Evolutionary conservation across 768 basidiomycete species (phyloP), one percentile per base, ranked within the genome.

Genomic region (Zangia roseola): DNA sequence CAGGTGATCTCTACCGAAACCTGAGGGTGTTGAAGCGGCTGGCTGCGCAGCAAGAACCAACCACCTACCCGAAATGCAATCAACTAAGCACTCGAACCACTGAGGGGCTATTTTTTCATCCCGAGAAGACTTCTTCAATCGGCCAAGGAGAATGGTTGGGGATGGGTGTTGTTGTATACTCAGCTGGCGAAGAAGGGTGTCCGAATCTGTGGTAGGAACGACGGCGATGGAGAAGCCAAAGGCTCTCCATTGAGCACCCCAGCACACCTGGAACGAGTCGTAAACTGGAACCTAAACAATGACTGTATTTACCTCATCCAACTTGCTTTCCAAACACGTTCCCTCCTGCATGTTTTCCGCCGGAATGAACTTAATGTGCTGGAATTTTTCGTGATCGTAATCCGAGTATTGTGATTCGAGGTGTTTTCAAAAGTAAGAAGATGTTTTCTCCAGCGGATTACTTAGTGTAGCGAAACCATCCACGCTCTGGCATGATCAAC

Each of bases 391-490:
- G 8, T 79, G 73, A 38, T 80, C 71, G 55, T 86, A 86, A 33
- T 77, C 68, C 4, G 65, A 56, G 59, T 88, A 93, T 42, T 76
- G 75, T 1, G 71, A 74, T 3, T 69, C 58, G n/a, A 84, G 72
- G 59, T 94, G 86, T 43, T 88, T 82, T 40, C 93, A 65, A 25
- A 95, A 77, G 68, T 94, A 97, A 45, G 81, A 80, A 36, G 95
- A 71, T n/a, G n/a, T n/a, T n/a, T n/a, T n/a, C n/a, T n/a, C n/a
- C n/a, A n/a, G n/a, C n/a, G n/a, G n/a, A n/a, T n/a, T n/a, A n/a
- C n/a, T n/a, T n/a, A n/a, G n/a, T n/a, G n/a, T n/a, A n/a, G n/a
- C n/a, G n/a, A n/a, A n/a, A n/a, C n/a, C n/a, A n/a, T n/a, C n/a
- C n/a, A n/a, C n/a, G n/a, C n/a, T n/a, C n/a, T n/a, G n/a, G n/a